Conservation (phyloP, 805 yeast species). For the Ogataea sp. region DNA sequence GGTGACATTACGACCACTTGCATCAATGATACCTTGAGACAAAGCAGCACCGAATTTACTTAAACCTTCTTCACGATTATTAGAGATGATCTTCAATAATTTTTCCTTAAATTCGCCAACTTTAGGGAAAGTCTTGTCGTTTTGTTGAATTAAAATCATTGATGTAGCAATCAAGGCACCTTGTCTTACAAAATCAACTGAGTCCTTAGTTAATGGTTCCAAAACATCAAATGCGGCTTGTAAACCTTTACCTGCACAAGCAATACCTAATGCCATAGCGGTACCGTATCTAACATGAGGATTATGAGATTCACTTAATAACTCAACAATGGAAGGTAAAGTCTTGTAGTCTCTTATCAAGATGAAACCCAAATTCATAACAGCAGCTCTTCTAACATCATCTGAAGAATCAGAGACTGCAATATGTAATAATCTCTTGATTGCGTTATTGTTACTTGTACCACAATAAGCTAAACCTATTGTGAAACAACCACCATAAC, state of each 20-base stretch:
- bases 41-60: conserved; percentile 97
- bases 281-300: conserved; percentile 99
- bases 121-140: conserved; percentile 73
- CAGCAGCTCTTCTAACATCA: conserved; percentile 95
- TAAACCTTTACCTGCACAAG: conserved; percentile 92
- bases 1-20: conserved; percentile 97
- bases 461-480: conserved; percentile 96
- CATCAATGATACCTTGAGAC: conserved; percentile 96
- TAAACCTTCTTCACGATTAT: conserved; percentile 92
- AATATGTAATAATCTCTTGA: conserved; percentile 75
- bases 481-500: conserved; percentile 95
- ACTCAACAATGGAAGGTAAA: conserved; percentile 90
- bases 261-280: conserved; percentile 92
- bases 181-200: conserved; percentile 96
- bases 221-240: conserved; percentile 85
- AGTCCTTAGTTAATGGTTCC: conserved; percentile 87
- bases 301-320: conserved; percentile 88
- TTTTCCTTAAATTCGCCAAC: conserved; percentile 70
- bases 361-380: conserved; percentile 84
- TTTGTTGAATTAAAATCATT: conserved; percentile 83
- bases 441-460: conserved; percentile 84
- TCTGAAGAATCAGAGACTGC: conserved; percentile 97
- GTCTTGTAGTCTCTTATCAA: conserved; percentile 85
- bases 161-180: conserved; percentile 92
- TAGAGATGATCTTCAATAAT: conserved; percentile 66